These are phyloP conservation scores for Pseudonitzschia multistriata DNA, from an alignment of 108 stramenopile genomes.

Conservation along the genomic window DNA sequence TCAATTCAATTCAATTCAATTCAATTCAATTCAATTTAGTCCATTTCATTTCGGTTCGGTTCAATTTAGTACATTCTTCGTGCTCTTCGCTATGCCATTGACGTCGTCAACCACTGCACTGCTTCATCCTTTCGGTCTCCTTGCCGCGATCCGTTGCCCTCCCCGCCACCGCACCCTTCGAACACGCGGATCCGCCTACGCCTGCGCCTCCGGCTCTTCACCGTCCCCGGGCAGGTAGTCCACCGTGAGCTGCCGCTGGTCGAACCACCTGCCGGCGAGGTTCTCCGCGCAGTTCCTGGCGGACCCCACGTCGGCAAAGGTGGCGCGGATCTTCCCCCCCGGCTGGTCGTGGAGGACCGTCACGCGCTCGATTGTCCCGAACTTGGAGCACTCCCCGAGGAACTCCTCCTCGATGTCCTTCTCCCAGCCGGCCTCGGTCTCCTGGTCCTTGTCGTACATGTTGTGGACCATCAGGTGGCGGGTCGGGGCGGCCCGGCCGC, in stretches of 20 bases:
- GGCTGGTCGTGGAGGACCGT: conserved; percentile 74
- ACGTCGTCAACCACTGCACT: no score
- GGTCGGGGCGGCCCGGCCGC: conserved; percentile 16
- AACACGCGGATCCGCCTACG: no score
- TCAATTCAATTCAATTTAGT: not conserved
- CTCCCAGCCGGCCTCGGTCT: conserved; percentile 89
- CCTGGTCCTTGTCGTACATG: conserved; percentile 93
- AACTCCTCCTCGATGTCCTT: conserved; percentile 89
- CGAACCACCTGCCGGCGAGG: conserved; percentile 94
- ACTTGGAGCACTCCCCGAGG: conserved; percentile 85
- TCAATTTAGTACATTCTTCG: no score
- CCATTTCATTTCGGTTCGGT: no score
- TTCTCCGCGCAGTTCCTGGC: conserved; percentile 80
- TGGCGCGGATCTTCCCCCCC: conserved; percentile 91
- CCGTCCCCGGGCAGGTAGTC: conserved; percentile 57
- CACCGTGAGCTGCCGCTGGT: conserved; percentile 85
- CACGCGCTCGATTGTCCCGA: conserved; percentile 72
- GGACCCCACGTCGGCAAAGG: conserved; percentile 63
- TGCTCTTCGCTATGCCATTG: no score
- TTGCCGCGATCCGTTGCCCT: no score
- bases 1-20: not conserved
- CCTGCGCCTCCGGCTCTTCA: no score
- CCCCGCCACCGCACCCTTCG: no score
- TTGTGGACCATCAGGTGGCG: conserved; percentile 80
- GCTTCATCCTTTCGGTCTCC: no score